Conservation (phyloP, 2,329 filamentous ascomycete genomes). For the Trichoderma breve region DNA sequence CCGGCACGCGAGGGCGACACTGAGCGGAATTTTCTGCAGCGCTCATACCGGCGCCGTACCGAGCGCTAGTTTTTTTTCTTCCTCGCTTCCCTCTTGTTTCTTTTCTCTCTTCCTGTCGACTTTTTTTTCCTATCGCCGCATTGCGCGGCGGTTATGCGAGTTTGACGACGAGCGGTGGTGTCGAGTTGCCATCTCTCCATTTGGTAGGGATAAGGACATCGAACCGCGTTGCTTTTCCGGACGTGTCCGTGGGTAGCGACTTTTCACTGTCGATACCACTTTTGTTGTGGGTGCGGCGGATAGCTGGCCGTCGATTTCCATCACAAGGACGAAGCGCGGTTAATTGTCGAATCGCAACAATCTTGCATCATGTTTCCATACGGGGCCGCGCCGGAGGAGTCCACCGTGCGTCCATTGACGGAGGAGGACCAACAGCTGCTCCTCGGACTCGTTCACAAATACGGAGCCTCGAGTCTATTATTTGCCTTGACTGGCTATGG, state of each 20-base stretch:
- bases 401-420: conserved; percentile 35
- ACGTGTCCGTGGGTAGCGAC: background rate
- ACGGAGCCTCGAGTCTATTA: conserved; percentile 39
- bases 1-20: background rate
- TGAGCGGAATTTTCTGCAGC: background rate
- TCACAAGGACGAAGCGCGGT: conserved; percentile 13
- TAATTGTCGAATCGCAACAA: background rate
- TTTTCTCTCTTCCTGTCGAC: background rate
- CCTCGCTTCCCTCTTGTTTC: background rate
- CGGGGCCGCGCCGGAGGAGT: conserved; percentile 34
- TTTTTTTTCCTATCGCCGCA: background rate
- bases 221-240: background rate
- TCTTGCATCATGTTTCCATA: conserved; percentile 35
- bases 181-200: background rate
- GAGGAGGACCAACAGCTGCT: conserved; percentile 42
- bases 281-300: background rate
- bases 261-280: background rate
- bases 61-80: background rate
- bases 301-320: conserved; percentile 18
- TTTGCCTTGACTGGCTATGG: conserved; percentile 38
- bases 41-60: background rate
- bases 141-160: conserved; percentile 13
- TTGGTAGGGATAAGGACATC: background rate
- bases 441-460: conserved; percentile 37
- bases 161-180: conserved; percentile 10